phyloP scores from a whole-genome alignment of 441 rosid genomes.

The Gossypium aridum region DNA sequence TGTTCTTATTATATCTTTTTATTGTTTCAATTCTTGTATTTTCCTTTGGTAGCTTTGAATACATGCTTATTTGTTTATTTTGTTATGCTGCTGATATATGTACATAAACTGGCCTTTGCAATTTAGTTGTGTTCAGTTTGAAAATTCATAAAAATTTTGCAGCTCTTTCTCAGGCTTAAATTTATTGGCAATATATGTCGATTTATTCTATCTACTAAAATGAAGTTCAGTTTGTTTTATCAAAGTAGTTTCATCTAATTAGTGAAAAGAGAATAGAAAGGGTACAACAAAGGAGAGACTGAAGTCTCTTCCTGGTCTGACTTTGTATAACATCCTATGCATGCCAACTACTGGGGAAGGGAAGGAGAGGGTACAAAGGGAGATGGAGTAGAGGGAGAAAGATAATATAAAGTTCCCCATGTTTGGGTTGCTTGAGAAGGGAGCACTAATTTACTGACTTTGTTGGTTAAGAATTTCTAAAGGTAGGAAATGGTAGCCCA shows the following conservation, averaged over 20 bases:
- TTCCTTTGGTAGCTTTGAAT: not conserved
- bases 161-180: not conserved
- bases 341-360: not conserved
- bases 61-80: not conserved
- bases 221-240: not conserved
- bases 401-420: not conserved
- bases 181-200: not conserved
- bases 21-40: not conserved
- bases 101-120: not conserved
- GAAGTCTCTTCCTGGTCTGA: not conserved
- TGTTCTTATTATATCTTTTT: slow-evolving; percentile 6
- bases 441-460: not conserved
- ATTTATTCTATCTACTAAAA: not conserved
- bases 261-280: not conserved
- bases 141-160: not conserved
- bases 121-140: not conserved
- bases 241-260: not conserved
- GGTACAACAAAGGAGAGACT: not conserved
- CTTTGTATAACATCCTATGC: not conserved
- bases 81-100: not conserved
- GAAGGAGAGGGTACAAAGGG: not conserved
- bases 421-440: not conserved
- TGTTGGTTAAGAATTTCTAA: not conserved
- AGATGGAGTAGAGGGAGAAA: not conserved
- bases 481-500: not conserved